Base-by-base conservation (phyloP, 345 rosid genomes). In the Eucalyptus urophylla region DNA sequence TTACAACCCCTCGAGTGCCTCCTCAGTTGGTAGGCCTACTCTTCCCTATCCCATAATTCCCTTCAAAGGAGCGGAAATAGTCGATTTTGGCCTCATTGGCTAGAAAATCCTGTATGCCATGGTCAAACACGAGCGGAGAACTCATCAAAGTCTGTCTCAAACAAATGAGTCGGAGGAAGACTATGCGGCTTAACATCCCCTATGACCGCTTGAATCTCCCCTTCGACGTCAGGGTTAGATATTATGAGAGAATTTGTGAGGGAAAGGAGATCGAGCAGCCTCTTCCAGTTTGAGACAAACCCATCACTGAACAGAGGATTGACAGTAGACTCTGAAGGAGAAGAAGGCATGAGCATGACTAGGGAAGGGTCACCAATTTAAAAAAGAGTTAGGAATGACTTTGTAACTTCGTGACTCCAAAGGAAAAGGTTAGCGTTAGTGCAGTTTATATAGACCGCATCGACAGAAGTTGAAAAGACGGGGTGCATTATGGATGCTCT, bases 321-420 rank as follows among this genome's bases (percentile, higher is more conserved):
- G 65, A 58, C 1, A 58, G 65, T 25, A 11, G 65, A 58, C n/a
- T 58, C 14, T 25, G n/a, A 58, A 58, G 65, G 65, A 58, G 65
- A 58, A 58, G 1, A 58, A 58, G 14, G 0, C 65, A 25, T 33
- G 37, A 33, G 37, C 37, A 25, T 25, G 65, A 58, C 14, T 58
- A 54, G 58, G n/a, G 0, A 51, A 51, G 54, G n/a, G 0, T 54
- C 11, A 54, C 58, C 24, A 7, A 1, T 2, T 53, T 1, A 19
- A 54, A 54, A 54, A 54, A 21, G 58, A 54, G 58, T 19, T 19
- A 54, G 25, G 1, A 54, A 54, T 7, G 58, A 54, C 0, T 54
- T 54, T 21, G 58, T 54, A 54, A 19, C 58, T 22, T 54, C 58
- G 5, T 54, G 25, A 54, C 58, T 54, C 9, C 58, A 51, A 8